Conservation (phyloP, 345 rosid species). For the Euphorbia tirucalli region DNA sequence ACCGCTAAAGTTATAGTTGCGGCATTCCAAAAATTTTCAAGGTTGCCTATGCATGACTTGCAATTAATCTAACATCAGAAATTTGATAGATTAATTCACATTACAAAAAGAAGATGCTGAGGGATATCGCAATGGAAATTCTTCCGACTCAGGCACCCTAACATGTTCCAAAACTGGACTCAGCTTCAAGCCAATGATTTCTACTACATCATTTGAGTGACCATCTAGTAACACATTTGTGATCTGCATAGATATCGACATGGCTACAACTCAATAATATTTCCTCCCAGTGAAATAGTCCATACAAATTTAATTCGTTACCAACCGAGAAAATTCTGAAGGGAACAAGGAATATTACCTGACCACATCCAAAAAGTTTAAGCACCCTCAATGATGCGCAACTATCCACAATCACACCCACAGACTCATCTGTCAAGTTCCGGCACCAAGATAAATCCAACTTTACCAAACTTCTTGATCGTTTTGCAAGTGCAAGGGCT, state of each 20-base stretch:
- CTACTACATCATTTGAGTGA: conserved; percentile 63
- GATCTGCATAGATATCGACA: conserved; percentile 46
- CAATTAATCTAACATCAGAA: not conserved
- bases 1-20: too few relatives aligned
- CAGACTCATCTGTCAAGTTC: conserved; percentile 54
- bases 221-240: conserved; percentile 60
- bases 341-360: conserved; percentile 37
- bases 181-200: conserved; percentile 65
- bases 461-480: conserved; percentile 44
- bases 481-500: conserved; percentile 61
- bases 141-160: conserved; percentile 18
- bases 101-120: conserved; percentile 11
- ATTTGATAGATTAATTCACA: not conserved
- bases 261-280: too few relatives aligned
- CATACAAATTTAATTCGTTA: too few relatives aligned
- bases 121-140: conserved; percentile 30
- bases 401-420: conserved; percentile 82
- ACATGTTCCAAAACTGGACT: conserved; percentile 44
- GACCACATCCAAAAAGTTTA: conserved; percentile 84
- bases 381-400: conserved; percentile 63
- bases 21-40: too few relatives aligned
- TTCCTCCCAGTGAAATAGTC: too few relatives aligned
- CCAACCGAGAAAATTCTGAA: not conserved
- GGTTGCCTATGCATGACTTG: not conserved
- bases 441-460: conserved; percentile 90